phyloP scores from a whole-genome alignment of 2,329 filamentous ascomycete species.

The Fusarium austroafricanum region DNA sequence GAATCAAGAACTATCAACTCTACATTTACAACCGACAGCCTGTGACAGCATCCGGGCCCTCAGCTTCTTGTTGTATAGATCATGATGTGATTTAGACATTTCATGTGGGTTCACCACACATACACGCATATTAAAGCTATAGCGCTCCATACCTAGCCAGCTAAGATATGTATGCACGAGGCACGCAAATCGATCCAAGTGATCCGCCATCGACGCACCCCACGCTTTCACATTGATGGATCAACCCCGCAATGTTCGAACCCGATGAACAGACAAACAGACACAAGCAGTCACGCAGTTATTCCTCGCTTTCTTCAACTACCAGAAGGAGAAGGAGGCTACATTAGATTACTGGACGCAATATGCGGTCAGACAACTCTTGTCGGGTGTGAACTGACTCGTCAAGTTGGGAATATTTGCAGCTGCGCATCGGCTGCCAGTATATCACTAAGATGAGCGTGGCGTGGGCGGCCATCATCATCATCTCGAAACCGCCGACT shows the following conservation, averaged over 20 bases:
- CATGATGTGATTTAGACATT: neutral
- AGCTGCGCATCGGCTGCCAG: neutral
- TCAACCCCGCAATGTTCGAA: conserved; percentile 40
- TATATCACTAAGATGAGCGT: neutral
- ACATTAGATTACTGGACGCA: neutral
- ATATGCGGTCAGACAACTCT: conserved; percentile 3
- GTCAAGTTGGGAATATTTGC: conserved; percentile 3
- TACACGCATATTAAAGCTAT: neutral
- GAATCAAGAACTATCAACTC: neutral
- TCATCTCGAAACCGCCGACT: conserved; percentile 1
- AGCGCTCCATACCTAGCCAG: neutral
- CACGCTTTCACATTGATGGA: conserved; percentile 33
- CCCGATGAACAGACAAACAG: neutral
- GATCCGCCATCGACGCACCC: conserved; percentile 35
- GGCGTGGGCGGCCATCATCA: neutral
- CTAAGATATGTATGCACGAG: conserved; percentile 4
- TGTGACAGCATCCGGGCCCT: neutral
- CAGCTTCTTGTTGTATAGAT: neutral
- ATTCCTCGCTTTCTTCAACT: neutral
- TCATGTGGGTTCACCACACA: neutral
- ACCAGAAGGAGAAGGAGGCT: neutral
- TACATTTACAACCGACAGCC: neutral
- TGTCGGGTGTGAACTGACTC: conserved; percentile 3
- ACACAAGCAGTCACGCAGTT: neutral
- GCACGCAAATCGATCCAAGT: conserved; percentile 12